phyloP scores from a whole-genome alignment of 169 alveolate genomes.

The Besnoitia besnoiti region DNA sequence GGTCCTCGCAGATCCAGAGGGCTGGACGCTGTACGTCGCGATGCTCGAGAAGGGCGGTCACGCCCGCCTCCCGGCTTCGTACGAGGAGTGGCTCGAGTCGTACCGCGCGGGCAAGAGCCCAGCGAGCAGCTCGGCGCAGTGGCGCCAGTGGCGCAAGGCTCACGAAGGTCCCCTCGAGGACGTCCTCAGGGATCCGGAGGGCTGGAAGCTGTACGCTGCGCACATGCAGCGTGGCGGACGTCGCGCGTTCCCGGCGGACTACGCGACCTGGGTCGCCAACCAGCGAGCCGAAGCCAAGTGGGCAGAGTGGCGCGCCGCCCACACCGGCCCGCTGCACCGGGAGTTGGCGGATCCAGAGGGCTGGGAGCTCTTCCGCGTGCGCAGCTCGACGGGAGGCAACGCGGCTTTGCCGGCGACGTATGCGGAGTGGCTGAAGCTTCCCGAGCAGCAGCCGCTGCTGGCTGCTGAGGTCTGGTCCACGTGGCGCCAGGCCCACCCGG shows the following conservation, averaged over 20 bases:
- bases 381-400: not conserved
- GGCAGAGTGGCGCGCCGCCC: conserved; percentile 55
- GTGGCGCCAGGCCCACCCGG: conserved; percentile 52
- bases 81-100: conserved; percentile 62
- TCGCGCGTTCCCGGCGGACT: conserved; percentile 48
- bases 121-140: conserved; percentile 28
- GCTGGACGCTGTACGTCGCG: conserved; percentile 54
- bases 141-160: conserved; percentile 55
- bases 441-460: conserved; percentile 48
- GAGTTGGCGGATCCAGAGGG: conserved; percentile 51
- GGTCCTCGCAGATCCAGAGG: conserved; percentile 51
- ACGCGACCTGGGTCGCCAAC: conserved; percentile 37
- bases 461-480: conserved; percentile 51
- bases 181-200: conserved; percentile 65
- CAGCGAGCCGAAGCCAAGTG: conserved; percentile 57
- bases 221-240: conserved; percentile 46
- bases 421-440: conserved; percentile 61
- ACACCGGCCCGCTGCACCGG: conserved; percentile 44
- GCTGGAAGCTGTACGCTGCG: conserved; percentile 64
- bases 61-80: conserved; percentile 54
- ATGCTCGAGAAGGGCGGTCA: conserved; percentile 27
- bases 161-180: conserved; percentile 60
- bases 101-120: conserved; percentile 5
- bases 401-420: conserved; percentile 48
- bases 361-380: conserved; percentile 59